Base-by-base conservation (phyloP, 1,284 basidiomycete genomes). In the Puccinia triticina region DNA sequence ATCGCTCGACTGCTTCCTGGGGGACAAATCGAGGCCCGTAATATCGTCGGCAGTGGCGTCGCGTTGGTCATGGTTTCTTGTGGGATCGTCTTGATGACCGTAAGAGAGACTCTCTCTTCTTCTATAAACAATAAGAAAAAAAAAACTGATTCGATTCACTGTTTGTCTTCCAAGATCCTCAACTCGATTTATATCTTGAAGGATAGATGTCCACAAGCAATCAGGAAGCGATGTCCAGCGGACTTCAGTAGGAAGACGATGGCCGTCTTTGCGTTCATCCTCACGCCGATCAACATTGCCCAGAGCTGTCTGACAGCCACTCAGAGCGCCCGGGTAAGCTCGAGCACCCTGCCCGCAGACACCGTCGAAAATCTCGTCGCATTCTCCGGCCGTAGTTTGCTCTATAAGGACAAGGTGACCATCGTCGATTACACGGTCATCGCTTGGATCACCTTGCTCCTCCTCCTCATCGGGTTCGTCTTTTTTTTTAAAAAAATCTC, bases 131-230 rank as follows among this genome's bases (percentile, higher is more conserved):
- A n/a, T n/a, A n/a, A n/a, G n/a, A n/a, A n/a, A n/a, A n/a, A n/a
- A n/a, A n/a, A n/a, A n/a, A n/a, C n/a, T n/a, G n/a, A n/a, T n/a
- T n/a, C n/a, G n/a, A n/a, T 29, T 59, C 7, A 7, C 21, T 59
- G 23, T 29, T 18, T 46, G 2, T 12, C 16, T 7, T 11, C 29
- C 10, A 10, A 72, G 69, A 26, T 48, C 46, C 46, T 72, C 43
- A 72, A 72, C 26, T 48, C 69, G 46, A 72, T 72, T 12, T 72
- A 72, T 29, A 72, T 72, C 29, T 32, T 53, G 21, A 72, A 48
- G 16, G 69, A 72, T 48, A 72, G 29, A 50, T 43, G 14, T 29
- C 69, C 69, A 18, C 10, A 72, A 32, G 46, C 43, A 3, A 72
- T 72, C 32, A n/a, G 46, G 46, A 72, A 53, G n/a, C 48, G 69